A percentile compares a stretch with the other conserved stretches of the same genome.
These are phyloP conservation scores for Fusarium sp. DNA, from an alignment of 2,329 filamentous ascomycete genomes.

Conservation along the genomic window DNA sequence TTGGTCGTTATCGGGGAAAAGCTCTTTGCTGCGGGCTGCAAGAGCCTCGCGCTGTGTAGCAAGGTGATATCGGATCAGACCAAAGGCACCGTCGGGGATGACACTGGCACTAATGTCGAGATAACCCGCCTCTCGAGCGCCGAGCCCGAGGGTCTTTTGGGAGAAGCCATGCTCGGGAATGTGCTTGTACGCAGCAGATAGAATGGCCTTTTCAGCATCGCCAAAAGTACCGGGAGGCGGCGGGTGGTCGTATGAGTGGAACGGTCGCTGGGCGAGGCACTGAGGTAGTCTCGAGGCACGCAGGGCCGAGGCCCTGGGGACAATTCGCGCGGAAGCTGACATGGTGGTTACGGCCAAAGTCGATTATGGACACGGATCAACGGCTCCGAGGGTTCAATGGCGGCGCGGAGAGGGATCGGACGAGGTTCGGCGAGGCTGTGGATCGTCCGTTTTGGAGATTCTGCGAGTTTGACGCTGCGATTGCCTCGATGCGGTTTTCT, in stretches of 20 bases:
- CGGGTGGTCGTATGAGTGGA: constrained; percentile 80
- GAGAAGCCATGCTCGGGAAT: constrained; percentile 89
- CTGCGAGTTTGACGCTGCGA: constrained; percentile 29
- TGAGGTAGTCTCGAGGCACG: constrained; percentile 29
- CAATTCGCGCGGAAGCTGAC: constrained; percentile 27
- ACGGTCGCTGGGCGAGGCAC: constrained; percentile 51
- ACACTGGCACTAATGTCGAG: constrained; percentile 87
- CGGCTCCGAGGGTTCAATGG: neutral
- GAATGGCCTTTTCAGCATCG: constrained; percentile 78
- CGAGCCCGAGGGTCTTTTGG: constrained; percentile 75
- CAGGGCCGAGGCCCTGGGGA: constrained; percentile 30
- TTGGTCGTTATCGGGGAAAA: constrained; percentile 55
- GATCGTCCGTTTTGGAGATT: constrained; percentile 23
- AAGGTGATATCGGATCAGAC: constrained; percentile 84
- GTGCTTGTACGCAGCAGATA: constrained; percentile 82
- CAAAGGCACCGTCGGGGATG: constrained; percentile 83
- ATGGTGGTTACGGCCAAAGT: constrained; percentile 15
- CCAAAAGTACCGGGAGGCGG: constrained; percentile 72
- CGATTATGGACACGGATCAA: neutral
- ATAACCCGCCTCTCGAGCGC: constrained; percentile 87
- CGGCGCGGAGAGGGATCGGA: neutral
- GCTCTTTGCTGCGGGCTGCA: constrained; percentile 52
- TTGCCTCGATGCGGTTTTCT: constrained; percentile 2
- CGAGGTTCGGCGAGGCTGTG: constrained; percentile 4
- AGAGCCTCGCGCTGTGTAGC: constrained; percentile 74